Evolutionary conservation across 768 basidiomycete species (phyloP).

Genomic region (Rhodotorula toruloides): DNA sequence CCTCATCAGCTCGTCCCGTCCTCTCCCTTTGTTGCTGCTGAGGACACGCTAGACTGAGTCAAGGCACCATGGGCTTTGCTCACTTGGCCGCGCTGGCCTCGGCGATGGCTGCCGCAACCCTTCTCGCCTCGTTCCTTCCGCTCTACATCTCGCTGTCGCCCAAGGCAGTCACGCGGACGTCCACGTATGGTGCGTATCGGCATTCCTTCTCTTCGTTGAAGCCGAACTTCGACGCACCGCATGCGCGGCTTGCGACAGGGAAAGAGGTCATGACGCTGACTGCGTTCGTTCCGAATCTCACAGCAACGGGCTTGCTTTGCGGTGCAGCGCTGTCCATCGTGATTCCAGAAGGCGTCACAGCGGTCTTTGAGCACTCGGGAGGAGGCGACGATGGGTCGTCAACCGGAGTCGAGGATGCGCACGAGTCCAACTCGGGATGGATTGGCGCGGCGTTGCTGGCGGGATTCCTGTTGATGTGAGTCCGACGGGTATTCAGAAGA

Average conservation of each 20-base stretch:
- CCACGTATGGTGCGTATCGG: background rate
- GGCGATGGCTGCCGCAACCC: constrained; percentile 49
- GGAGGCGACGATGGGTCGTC: background rate
- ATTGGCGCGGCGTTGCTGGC: constrained; percentile 46
- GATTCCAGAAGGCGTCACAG: constrained; percentile 74
- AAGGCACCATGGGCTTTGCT: constrained; percentile 43
- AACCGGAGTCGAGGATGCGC: constrained; percentile 14
- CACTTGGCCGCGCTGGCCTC: constrained; percentile 45
- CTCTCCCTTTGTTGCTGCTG: too few species aligned
- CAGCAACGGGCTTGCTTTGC: constrained; percentile 61
- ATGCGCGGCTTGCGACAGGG: background rate
- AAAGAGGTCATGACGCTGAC: background rate
- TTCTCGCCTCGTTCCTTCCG: constrained; percentile 68
- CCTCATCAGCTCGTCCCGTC: background rate
- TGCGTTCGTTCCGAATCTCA: too few species aligned
- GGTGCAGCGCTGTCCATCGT: constrained; percentile 87
- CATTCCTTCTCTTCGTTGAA: background rate
- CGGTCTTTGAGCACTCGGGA: constrained; percentile 25
- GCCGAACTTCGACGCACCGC: too few species aligned
- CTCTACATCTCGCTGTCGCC: constrained; percentile 68
- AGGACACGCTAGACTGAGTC: background rate
- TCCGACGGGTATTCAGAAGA: too few species aligned
- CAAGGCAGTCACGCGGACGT: constrained; percentile 46
- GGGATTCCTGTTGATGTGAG: constrained; percentile 41
- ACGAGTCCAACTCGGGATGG: constrained; percentile 36